Evolutionary conservation across 345 rosid genomes (phyloP).

Genomic region (Eucalyptus cloeziana): DNA sequence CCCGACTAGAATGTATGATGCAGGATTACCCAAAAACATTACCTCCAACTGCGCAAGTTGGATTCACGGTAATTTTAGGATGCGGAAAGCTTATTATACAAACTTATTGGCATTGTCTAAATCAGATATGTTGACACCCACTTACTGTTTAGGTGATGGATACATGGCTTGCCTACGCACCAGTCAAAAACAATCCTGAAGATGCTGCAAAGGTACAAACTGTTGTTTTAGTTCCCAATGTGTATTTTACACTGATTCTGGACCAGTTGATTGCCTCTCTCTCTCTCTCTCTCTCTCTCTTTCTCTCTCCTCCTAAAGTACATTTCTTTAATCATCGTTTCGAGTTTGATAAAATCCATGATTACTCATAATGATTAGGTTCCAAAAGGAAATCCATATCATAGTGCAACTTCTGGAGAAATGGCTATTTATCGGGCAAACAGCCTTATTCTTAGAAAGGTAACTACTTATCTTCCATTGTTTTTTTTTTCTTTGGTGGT

Average conservation of each 20-base stretch:
- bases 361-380: slow-evolving; percentile 22
- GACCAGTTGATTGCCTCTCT: background rate
- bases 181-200: slow-evolving; percentile 87
- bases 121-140: background rate
- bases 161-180: slow-evolving; percentile 88
- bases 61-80: slow-evolving; percentile 61
- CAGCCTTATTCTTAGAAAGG: slow-evolving; percentile 67
- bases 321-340: background rate
- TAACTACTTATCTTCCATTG: background rate
- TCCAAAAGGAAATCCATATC: slow-evolving; percentile 90
- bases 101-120: background rate
- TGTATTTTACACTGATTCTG: background rate
- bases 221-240: background rate
- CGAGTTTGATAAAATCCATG: background rate
- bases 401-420: slow-evolving; percentile 96
- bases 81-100: background rate
- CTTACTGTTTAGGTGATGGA: slow-evolving; percentile 51
- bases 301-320: background rate
- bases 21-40: slow-evolving; percentile 96
- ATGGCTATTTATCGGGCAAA: slow-evolving; percentile 77
- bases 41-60: slow-evolving; percentile 79
- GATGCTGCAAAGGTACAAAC: slow-evolving; percentile 82
- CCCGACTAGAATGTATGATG: slow-evolving; percentile 98
- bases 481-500: background rate
- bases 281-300: background rate